Base-by-base conservation (phyloP, 2,329 filamentous ascomycete genomes). In the Purpureocillium takamizusanense region DNA sequence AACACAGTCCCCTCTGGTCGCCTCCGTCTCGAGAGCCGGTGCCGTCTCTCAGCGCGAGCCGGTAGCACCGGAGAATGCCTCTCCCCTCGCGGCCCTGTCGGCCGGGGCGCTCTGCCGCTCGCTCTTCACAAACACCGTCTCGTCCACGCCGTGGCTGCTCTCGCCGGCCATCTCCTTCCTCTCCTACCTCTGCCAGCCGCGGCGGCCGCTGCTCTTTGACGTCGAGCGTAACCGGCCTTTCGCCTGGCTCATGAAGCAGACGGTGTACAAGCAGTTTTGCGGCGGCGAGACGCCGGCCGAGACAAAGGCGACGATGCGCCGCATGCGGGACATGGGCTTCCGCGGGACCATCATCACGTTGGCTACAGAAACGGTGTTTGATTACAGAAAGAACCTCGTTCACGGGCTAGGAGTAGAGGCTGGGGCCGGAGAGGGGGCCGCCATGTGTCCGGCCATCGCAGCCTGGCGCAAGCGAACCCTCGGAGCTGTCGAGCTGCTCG, bases 201-300 rank as follows among this genome's bases (percentile, higher is more conserved):
- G 51, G 7, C 54, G 60, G 15, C 49, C 71, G 7, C 55, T 54
- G 28, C 37, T 62, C 0, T 47, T 63, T 49, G 65, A 65, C 44
- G 59, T 73, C 13, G 69, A 75, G 34, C 59, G 59, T 31, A 78
- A 77, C 46, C 64, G 65, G 0, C 14, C 75, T 0, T 54, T 76
- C 11, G 57, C 63, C 18, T 52, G 56, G 10, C 40, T 75, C 3
- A 56, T 78, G 7, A 69, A 68, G 49, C 60, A 65, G 42, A 75
- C 70, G 0, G 73, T 69, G 6, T 67, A 57, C 50, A 69, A 72
- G 31, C 74, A 78, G 40, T 78, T 76, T 53, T 78, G 74, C 46
- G 67, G 69, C 0, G 74, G 74, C 2, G 67, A 70, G 48, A 68
- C 62, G 15, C 56, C 57, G 11, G 51, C 55, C 1, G 66, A 76